Percentiles rank a stretch among this genome's conserved stretches.
Evolutionary conservation across 2,329 filamentous ascomycete genomes (phyloP).

Genomic region (Ophiostoma angusticollis): DNA sequence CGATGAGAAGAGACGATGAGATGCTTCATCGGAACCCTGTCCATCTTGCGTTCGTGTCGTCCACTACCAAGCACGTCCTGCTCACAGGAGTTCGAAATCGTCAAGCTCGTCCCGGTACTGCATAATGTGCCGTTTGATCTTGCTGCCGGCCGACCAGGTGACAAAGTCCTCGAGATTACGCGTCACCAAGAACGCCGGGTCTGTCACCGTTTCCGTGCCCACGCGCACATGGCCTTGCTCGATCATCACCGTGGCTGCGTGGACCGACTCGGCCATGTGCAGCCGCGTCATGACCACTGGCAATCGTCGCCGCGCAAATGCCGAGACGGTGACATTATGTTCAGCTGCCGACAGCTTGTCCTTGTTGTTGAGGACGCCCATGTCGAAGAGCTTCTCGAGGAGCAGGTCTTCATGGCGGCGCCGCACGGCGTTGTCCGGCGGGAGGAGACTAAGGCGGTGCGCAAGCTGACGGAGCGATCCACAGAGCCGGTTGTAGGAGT

Average conservation of each 20-base stretch:
- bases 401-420: conserved; percentile 76
- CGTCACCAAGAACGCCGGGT: conserved; percentile 80
- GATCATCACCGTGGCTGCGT: conserved; percentile 73
- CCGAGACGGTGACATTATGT: conserved; percentile 75
- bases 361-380: conserved; percentile 68
- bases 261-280: conserved; percentile 83
- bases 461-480: conserved; percentile 81
- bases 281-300: conserved; percentile 80
- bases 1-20: too few relatives aligned
- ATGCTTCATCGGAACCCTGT: too few relatives aligned
- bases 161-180: conserved; percentile 90
- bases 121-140: conserved; percentile 94
- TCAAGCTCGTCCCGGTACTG: conserved; percentile 90
- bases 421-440: conserved; percentile 63
- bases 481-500: conserved; percentile 51
- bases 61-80: too few relatives aligned
- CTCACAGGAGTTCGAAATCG: conserved; percentile 79
- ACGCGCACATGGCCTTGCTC: conserved; percentile 91
- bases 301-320: conserved; percentile 71
- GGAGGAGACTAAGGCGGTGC: conserved; percentile 74
- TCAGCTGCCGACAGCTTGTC: conserved; percentile 78
- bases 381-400: conserved; percentile 83
- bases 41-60: too few relatives aligned
- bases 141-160: conserved; percentile 89
- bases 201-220: conserved; percentile 79